Evolutionary conservation across 1,284 basidiomycete species (phyloP).

Genomic region (Puccinia horiana): DNA sequence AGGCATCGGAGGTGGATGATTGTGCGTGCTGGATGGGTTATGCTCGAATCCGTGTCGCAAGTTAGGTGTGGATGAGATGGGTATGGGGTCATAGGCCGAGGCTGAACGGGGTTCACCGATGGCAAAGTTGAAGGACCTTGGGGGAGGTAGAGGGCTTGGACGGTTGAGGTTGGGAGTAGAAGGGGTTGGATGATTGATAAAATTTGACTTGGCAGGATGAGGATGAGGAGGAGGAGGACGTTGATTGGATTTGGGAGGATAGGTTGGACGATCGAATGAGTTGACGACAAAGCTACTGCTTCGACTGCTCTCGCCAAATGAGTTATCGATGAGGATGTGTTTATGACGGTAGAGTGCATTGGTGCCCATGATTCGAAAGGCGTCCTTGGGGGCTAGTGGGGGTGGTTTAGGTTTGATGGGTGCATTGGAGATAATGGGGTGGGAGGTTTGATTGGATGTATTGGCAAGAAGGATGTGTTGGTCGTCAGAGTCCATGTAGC

Average conservation of each 20-base stretch:
- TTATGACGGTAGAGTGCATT: slow-evolving; percentile 27
- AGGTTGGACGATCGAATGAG: slow-evolving; percentile 40
- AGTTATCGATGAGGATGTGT: slow-evolving; percentile 32
- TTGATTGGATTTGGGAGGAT: slow-evolving; percentile 22
- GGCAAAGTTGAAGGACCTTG: slow-evolving; percentile 25
- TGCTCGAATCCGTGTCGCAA: slow-evolving; percentile 39
- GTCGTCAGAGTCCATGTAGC: slow-evolving; percentile 44
- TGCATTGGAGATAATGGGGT: slow-evolving; percentile 28
- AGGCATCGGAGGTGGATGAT: slow-evolving; percentile 29
- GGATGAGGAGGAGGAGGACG: slow-evolving; percentile 5
- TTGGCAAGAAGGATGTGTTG: slow-evolving; percentile 26
- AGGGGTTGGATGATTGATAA: slow-evolving; percentile 8
- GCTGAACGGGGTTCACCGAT: not conserved
- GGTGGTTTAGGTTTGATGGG: slow-evolving; percentile 27
- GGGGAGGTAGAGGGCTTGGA: not conserved
- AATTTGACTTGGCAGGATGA: not conserved
- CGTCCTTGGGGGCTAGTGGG: slow-evolving; percentile 31
- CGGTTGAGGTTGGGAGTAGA: slow-evolving; percentile 34
- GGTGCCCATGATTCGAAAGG: slow-evolving; percentile 43
- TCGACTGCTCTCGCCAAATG: slow-evolving; percentile 45
- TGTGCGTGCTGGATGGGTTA: not conserved
- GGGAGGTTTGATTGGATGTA: not conserved
- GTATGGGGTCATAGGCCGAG: slow-evolving; percentile 20
- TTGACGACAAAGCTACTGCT: slow-evolving; percentile 29
- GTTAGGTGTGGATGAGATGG: slow-evolving; percentile 46